Evolutionary conservation across 495 filamentous ascomycete species (phyloP).

Genomic region (Podospora didyma): DNA sequence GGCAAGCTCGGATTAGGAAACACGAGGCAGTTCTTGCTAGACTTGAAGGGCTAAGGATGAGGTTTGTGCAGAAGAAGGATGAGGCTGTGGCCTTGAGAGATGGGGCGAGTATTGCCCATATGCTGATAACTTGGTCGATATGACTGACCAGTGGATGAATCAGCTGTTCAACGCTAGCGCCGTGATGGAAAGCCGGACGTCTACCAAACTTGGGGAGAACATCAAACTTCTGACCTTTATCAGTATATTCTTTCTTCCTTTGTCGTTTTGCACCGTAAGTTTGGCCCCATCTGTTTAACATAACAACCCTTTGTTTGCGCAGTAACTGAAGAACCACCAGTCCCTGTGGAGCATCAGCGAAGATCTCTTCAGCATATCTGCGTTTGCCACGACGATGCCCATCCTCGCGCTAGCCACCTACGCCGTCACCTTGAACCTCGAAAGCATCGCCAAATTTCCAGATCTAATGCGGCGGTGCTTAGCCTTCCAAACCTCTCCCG

Average conservation of each 20-base stretch:
- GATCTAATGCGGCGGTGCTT: not conserved
- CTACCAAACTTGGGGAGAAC: conserved; percentile 32
- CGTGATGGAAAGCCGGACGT: conserved; percentile 32
- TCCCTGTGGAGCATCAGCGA: conserved; percentile 16
- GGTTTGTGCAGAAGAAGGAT: conserved; percentile 1
- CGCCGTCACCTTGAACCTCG: conserved; percentile 8
- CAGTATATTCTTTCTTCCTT: conserved; percentile 34
- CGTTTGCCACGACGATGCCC: conserved; percentile 2
- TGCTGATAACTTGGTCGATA: not conserved
- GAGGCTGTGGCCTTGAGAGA: conserved; percentile 12
- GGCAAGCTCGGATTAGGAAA: not conserved
- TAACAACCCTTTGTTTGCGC: not conserved
- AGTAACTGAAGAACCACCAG: not conserved
- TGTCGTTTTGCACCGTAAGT: conserved; percentile 26
- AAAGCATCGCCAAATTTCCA: conserved; percentile 1
- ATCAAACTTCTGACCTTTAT: conserved; percentile 35
- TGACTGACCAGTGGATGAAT: not conserved
- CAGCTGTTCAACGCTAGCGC: conserved; percentile 21
- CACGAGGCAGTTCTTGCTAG: not conserved
- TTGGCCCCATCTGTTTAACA: not conserved
- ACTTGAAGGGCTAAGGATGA: not conserved
- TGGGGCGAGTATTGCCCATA: not conserved
- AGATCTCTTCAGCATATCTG: conserved; percentile 1
- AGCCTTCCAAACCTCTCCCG: not conserved
- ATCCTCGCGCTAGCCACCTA: conserved; percentile 4